Conservation (phyloP, 805 yeast species). For the Zygosaccharomyces rouxii region DNA sequence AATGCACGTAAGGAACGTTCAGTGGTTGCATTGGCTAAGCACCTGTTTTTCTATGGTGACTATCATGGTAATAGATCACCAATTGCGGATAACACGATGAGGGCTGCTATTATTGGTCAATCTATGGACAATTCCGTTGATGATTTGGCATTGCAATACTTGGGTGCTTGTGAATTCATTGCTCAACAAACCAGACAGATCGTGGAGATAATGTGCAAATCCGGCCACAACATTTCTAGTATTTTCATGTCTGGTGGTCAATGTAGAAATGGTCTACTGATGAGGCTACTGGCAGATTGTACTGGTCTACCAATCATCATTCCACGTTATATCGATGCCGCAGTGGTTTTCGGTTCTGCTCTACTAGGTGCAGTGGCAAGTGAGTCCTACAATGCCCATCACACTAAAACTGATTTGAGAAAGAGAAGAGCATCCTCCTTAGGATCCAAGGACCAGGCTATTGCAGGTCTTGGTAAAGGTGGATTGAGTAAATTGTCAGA, state of each 20-base stretch:
- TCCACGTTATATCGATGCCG: slow-evolving; percentile 93
- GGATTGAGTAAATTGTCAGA: slow-evolving; percentile 9
- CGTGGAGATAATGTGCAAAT: slow-evolving; percentile 71
- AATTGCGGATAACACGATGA: slow-evolving; percentile 92
- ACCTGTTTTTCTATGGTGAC: slow-evolving; percentile 91
- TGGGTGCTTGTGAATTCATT: slow-evolving; percentile 94
- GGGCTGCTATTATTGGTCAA: slow-evolving; percentile 87
- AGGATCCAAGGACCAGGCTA: slow-evolving; percentile 8
- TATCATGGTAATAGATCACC: slow-evolving; percentile 96
- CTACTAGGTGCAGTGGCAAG: slow-evolving; percentile 93
- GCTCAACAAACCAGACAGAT: slow-evolving; percentile 97
- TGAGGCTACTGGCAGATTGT: slow-evolving; percentile 87
- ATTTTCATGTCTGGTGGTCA: slow-evolving; percentile 96
- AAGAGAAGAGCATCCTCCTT: slow-evolving; percentile 19
- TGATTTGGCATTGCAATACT: slow-evolving; percentile 77
- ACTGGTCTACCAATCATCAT: slow-evolving; percentile 88
- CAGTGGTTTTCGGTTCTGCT: slow-evolving; percentile 95
- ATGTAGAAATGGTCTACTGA: slow-evolving; percentile 84
- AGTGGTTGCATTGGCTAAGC: slow-evolving; percentile 74
- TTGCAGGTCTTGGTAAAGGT: slow-evolving; percentile 8
- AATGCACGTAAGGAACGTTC: slow-evolving; percentile 56
- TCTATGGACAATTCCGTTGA: slow-evolving; percentile 86
- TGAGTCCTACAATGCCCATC: slow-evolving; percentile 46
- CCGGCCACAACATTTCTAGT: slow-evolving; percentile 73
- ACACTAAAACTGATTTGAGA: slow-evolving; percentile 11